phyloP scores from a whole-genome alignment of 1,284 basidiomycete genomes.

The Apiotrichum porosum region DNA sequence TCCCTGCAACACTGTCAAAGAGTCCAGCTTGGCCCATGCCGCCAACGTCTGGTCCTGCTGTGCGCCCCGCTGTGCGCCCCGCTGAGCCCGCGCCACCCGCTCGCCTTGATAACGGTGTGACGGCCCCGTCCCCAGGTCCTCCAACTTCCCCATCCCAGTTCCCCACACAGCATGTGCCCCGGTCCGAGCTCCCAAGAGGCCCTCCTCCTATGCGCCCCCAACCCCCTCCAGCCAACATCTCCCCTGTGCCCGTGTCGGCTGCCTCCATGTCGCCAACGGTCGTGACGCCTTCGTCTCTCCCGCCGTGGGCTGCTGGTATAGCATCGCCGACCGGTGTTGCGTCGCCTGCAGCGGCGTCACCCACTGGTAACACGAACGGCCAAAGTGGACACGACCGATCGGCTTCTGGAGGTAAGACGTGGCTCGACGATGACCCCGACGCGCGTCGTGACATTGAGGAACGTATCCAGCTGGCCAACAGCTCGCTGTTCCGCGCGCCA shows the following conservation, averaged over 20 bases:
- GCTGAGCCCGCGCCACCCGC: not conserved
- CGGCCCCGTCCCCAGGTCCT: no score
- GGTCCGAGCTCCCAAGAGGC: constrained; percentile 10
- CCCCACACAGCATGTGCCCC: constrained; percentile 3
- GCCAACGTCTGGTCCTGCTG: not conserved
- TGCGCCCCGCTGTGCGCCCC: not conserved
- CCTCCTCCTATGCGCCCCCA: constrained; percentile 13
- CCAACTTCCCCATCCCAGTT: no score
- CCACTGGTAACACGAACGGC: not conserved
- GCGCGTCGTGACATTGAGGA: constrained; percentile 42
- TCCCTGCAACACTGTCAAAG: no score
- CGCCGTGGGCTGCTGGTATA: no score
- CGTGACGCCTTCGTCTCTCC: not conserved
- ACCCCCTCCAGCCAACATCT: constrained; percentile 4
- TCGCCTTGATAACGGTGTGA: no score
- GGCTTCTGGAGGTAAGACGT: constrained; percentile 3
- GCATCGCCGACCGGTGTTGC: no score
- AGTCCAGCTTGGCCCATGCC: no score
- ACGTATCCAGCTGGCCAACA: constrained; percentile 42
- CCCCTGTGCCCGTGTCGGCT: not conserved
- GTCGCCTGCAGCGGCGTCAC: no score
- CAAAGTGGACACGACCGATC: not conserved
- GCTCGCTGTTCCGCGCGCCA: constrained; percentile 38
- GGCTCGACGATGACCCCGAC: constrained; percentile 31
- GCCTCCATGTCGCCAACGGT: not conserved